These are phyloP conservation scores for Phytopythium oedochilum DNA, from an alignment of 352 stramenopile genomes.

Conservation along the genomic window DNA sequence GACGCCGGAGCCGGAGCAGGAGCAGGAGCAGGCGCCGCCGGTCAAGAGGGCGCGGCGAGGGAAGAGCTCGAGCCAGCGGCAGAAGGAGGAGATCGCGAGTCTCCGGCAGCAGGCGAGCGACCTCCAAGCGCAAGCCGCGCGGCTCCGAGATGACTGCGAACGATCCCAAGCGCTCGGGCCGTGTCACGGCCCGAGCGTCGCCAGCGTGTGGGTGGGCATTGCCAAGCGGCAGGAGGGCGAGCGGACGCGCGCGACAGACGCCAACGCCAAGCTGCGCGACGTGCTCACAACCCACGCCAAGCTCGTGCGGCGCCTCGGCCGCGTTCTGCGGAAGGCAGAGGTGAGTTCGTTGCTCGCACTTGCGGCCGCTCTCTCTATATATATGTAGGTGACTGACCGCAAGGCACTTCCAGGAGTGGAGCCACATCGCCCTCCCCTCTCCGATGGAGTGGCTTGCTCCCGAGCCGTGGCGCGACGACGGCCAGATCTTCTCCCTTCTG, in stretches of 20 bases:
- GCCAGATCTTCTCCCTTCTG: not conserved
- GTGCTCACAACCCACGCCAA: slow-evolving; percentile 29
- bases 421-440: not conserved
- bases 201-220: slow-evolving; percentile 24
- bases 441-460: not conserved
- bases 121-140: slow-evolving; percentile 12
- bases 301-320: slow-evolving; percentile 25
- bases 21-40: not conserved
- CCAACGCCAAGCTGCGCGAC: slow-evolving; percentile 37
- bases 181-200: too few relatives aligned
- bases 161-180: too few relatives aligned
- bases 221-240: slow-evolving; percentile 28
- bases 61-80: slow-evolving; percentile 26
- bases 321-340: slow-evolving; percentile 25
- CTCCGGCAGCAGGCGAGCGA: slow-evolving; percentile 14
- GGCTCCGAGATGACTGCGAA: not conserved
- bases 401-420: not conserved
- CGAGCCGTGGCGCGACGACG: not conserved
- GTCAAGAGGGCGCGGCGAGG: slow-evolving; percentile 17
- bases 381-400: not conserved
- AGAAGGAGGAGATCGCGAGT: slow-evolving; percentile 25
- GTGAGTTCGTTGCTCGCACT: slow-evolving; percentile 7
- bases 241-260: slow-evolving; percentile 20
- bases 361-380: not conserved
- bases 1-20: not conserved